Evolutionary conservation across 139 green algal genomes (phyloP).

Genomic region (Prasinococcaceae sp.): DNA sequence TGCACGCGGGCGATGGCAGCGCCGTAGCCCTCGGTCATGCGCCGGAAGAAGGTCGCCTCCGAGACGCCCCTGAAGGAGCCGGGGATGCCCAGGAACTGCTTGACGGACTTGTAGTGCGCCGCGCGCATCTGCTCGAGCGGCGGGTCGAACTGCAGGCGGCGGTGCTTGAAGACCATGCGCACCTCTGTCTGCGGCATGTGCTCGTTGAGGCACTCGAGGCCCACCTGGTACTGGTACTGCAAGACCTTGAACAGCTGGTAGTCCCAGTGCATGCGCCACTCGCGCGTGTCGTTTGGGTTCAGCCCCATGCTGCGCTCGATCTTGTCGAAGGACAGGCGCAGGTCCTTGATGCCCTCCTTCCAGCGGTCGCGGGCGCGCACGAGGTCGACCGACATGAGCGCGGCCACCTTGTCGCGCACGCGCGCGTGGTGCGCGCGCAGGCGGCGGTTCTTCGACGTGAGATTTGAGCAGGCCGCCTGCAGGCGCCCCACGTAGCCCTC

Average conservation of each 20-base stretch:
- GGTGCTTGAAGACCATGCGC: conserved; percentile 48
- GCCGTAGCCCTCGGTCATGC: conserved; percentile 34
- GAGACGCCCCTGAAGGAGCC: conserved; percentile 40
- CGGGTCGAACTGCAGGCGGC: conserved; percentile 47
- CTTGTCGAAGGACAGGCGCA: conserved; percentile 41
- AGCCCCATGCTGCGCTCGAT: conserved; percentile 54
- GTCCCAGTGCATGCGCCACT: conserved; percentile 71
- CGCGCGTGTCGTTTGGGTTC: conserved; percentile 21
- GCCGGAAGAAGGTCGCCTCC: conserved; percentile 55
- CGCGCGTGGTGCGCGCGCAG: conserved; percentile 45
- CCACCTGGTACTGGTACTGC: conserved; percentile 50
- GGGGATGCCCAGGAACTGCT: conserved; percentile 13
- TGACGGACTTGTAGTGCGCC: conserved; percentile 39
- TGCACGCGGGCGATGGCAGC: conserved; percentile 40
- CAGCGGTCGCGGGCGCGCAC: conserved; percentile 37
- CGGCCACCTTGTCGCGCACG: conserved; percentile 12
- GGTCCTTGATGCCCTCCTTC: conserved; percentile 47
- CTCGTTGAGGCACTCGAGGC: conserved; percentile 51
- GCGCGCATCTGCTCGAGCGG: conserved; percentile 59
- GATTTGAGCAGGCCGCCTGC: conserved; percentile 21
- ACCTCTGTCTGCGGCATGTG: conserved; percentile 43
- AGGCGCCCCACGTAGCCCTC: conserved; percentile 51
- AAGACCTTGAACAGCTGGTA: conserved; percentile 58
- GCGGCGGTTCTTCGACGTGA: conserved; percentile 38
- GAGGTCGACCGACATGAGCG: conserved; percentile 49